A percentile compares a stretch with the other conserved stretches of the same genome.
Conservation (phyloP, 2,329 filamentous ascomycete species). For the Arachnomyces sp. region DNA sequence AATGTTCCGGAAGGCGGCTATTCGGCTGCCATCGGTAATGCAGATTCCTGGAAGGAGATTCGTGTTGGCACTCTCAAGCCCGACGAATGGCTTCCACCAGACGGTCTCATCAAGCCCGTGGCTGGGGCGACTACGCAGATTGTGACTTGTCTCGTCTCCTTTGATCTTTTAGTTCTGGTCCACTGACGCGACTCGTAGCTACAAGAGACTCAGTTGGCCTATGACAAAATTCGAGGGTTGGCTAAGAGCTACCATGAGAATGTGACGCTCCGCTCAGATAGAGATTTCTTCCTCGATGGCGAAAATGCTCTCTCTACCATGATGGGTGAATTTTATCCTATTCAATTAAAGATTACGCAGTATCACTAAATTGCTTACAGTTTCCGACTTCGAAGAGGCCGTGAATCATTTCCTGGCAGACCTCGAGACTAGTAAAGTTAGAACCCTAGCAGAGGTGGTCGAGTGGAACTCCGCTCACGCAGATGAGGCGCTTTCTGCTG, state of each 20-base stretch:
- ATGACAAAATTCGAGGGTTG: conserved; percentile 5
- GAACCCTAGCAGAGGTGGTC: conserved; percentile 1
- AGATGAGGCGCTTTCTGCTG: conserved; percentile 1
- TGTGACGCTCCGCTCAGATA: conserved; percentile 2
- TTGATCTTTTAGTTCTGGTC: not conserved
- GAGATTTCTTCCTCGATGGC: conserved; percentile 5
- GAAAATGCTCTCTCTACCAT: conserved; percentile 1
- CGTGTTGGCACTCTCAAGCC: conserved; percentile 8
- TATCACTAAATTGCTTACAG: not conserved
- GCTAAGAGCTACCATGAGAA: conserved; percentile 8
- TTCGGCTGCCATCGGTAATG: not conserved
- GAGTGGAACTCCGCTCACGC: conserved; percentile 2
- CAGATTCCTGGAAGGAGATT: conserved; percentile 4
- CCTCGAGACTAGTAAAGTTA: not conserved
- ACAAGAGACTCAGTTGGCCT: conserved; percentile 3
- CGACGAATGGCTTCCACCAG: conserved; percentile 4
- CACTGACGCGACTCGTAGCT: not conserved
- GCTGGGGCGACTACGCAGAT: conserved; percentile 7
- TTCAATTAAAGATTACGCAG: not conserved
- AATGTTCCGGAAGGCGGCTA: too few relatives aligned
- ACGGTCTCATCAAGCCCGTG: conserved; percentile 5
- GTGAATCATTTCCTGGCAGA: conserved; percentile 2
- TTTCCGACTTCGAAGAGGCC: conserved; percentile 1
- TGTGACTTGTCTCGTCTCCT: too few relatives aligned
- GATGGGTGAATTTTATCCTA: conserved; percentile 1